Evolutionary conservation across 345 rosid genomes (phyloP).

Genomic region (Excoecaria agallocha): DNA sequence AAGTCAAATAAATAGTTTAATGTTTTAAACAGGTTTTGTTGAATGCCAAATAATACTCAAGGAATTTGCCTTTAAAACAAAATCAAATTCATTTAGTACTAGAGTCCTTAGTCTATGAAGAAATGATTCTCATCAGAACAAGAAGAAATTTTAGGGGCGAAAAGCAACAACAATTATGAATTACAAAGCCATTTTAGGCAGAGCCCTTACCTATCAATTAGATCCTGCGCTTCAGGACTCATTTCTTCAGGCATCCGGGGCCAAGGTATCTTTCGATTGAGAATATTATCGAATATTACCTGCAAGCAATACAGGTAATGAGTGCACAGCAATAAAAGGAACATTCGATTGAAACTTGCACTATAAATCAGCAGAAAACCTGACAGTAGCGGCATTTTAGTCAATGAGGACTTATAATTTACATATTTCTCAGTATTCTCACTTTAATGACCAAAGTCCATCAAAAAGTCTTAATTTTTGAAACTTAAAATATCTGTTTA

Average conservation of each 20-base stretch:
- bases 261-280: slow-evolving; percentile 98
- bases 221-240: slow-evolving; percentile 82
- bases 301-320: slow-evolving; percentile 38
- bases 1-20: not conserved
- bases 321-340: not conserved
- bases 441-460: too few relatives aligned
- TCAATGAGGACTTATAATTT: not conserved
- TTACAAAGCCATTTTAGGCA: not conserved
- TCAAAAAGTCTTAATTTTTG: not conserved
- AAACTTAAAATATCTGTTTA: not conserved
- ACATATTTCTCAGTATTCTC: not conserved
- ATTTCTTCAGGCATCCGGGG: slow-evolving; percentile 79
- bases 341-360: not conserved
- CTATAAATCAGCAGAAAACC: not conserved
- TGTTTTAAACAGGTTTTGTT: not conserved
- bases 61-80: not conserved
- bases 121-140: not conserved
- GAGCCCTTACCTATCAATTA: slow-evolving; percentile 69
- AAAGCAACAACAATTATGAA: not conserved
- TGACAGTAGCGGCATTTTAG: not conserved
- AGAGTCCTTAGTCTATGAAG: not conserved
- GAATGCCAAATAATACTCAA: not conserved
- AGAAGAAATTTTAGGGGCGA: not conserved
- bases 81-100: not conserved
- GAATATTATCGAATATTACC: slow-evolving; percentile 97